Conservation (phyloP, 2,329 filamentous ascomycete species). For the Tolypocladium ophioglossoides region DNA sequence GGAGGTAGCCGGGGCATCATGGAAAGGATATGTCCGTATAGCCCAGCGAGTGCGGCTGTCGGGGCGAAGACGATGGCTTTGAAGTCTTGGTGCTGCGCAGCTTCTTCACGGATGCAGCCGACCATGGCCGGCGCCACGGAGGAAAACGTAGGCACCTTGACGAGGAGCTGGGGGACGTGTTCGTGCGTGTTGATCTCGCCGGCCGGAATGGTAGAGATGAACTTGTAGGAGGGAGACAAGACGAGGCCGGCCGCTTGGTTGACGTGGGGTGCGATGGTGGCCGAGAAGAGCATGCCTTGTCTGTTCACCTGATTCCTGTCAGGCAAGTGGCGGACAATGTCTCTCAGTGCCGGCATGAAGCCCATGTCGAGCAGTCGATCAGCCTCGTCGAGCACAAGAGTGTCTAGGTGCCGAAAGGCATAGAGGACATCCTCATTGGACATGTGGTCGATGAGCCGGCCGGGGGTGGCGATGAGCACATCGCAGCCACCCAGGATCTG, state of each 20-base stretch:
- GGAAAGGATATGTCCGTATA: slow-evolving; percentile 36
- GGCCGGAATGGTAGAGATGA: slow-evolving; percentile 67
- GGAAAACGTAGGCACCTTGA: slow-evolving; percentile 58
- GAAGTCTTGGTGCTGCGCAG: slow-evolving; percentile 41
- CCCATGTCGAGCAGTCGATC: slow-evolving; percentile 76
- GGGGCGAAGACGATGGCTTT: slow-evolving; percentile 80
- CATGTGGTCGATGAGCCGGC: slow-evolving; percentile 68
- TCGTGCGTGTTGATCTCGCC: slow-evolving; percentile 70
- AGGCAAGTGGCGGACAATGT: slow-evolving; percentile 64
- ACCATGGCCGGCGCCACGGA: slow-evolving; percentile 52
- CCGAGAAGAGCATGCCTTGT: slow-evolving; percentile 75
- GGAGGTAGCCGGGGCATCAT: slow-evolving; percentile 28
- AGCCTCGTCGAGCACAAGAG: slow-evolving; percentile 74
- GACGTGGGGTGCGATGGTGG: slow-evolving; percentile 72
- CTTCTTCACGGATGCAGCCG: slow-evolving; percentile 41
- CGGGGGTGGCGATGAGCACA: slow-evolving; percentile 72
- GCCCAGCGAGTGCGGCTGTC: slow-evolving; percentile 40
- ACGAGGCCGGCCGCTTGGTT: slow-evolving; percentile 61
- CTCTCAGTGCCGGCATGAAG: slow-evolving; percentile 68
- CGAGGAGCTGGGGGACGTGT: slow-evolving; percentile 61
- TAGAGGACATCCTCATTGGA: slow-evolving; percentile 59
- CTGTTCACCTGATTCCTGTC: slow-evolving; percentile 45
- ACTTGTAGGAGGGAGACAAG: slow-evolving; percentile 63
- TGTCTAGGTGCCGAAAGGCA: slow-evolving; percentile 59
- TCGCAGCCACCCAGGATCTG: slow-evolving; percentile 64